Percentiles rank a stretch among this genome's conserved stretches.
These are phyloP conservation scores for Aleurites moluccanus DNA, from an alignment of 441 rosid genomes.

Conservation along the genomic window DNA sequence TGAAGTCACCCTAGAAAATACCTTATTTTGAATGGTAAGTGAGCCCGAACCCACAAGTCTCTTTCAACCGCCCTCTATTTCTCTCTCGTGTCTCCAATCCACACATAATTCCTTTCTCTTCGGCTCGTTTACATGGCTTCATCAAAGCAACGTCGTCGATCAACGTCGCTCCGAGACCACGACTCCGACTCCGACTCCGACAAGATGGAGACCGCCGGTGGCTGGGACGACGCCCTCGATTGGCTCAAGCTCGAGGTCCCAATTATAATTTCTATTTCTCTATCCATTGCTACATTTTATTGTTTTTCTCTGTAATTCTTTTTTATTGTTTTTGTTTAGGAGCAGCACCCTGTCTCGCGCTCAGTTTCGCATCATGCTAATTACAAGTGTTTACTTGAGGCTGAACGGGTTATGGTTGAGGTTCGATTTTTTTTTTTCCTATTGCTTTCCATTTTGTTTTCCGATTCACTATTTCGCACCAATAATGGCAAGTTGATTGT, in stretches of 20 bases:
- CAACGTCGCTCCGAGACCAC: constrained; percentile 50
- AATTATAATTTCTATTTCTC: neutral
- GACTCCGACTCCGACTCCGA: constrained; percentile 51
- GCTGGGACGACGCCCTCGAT: constrained; percentile 87
- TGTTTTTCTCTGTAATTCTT: neutral
- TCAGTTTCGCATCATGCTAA: constrained; percentile 49
- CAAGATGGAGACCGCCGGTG: constrained; percentile 69
- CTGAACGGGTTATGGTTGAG: constrained; percentile 64
- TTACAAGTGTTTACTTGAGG: constrained; percentile 71
- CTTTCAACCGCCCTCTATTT: neutral
- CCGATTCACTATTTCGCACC: neutral
- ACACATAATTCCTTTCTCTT: neutral
- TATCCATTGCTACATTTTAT: neutral
- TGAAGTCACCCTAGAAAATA: no score
- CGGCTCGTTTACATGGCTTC: constrained; percentile 44
- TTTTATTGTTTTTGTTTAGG: constrained; percentile 15
- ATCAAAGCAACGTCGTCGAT: constrained; percentile 46
- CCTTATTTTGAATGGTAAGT: constrained; percentile 32
- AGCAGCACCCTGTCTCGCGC: constrained; percentile 47
- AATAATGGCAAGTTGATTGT: neutral
- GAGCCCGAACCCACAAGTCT: constrained; percentile 21
- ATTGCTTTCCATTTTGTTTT: neutral
- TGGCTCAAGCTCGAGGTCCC: constrained; percentile 81
- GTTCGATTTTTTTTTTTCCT: constrained; percentile 33
- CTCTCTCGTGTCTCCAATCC: neutral